phyloP scores from a whole-genome alignment of 352 stramenopile species.

The Phytophthora palmivora region DNA sequence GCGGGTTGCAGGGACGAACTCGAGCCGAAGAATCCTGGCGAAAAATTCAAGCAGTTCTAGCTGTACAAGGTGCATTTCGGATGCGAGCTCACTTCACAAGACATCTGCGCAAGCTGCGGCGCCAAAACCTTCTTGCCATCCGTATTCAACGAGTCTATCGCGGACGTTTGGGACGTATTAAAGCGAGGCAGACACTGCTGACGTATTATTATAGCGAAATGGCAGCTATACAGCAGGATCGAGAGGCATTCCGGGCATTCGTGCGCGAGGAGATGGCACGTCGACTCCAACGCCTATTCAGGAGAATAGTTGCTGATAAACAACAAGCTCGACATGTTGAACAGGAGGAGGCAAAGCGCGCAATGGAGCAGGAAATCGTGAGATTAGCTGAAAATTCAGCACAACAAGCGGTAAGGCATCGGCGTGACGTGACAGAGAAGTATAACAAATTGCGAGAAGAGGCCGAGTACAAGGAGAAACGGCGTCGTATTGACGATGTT shows the following conservation, averaged over 20 bases:
- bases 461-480: slow-evolving; percentile 47
- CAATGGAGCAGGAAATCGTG: slow-evolving; percentile 58
- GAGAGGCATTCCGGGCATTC: slow-evolving; percentile 49
- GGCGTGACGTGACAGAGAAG: slow-evolving; percentile 50
- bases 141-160: slow-evolving; percentile 71
- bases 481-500: slow-evolving; percentile 53
- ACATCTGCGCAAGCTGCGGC: slow-evolving; percentile 49
- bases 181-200: slow-evolving; percentile 44
- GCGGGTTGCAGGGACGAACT: slow-evolving; percentile 51
- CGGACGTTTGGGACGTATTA: slow-evolving; percentile 56
- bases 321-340: slow-evolving; percentile 19
- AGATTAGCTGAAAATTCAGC: slow-evolving; percentile 41
- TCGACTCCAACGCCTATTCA: slow-evolving; percentile 57
- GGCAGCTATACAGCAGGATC: slow-evolving; percentile 57
- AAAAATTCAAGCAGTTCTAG: slow-evolving; percentile 57
- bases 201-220: slow-evolving; percentile 66
- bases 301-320: slow-evolving; percentile 35
- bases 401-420: slow-evolving; percentile 41
- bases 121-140: slow-evolving; percentile 55
- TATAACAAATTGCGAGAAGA: slow-evolving; percentile 67
- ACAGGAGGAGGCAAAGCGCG: slow-evolving; percentile 34
- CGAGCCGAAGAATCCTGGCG: slow-evolving; percentile 37
- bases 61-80: slow-evolving; percentile 71
- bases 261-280: slow-evolving; percentile 50
- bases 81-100: slow-evolving; percentile 66